These are phyloP conservation scores for Starmerella bombi DNA, from an alignment of 805 yeast genomes.

Conservation along the genomic window DNA sequence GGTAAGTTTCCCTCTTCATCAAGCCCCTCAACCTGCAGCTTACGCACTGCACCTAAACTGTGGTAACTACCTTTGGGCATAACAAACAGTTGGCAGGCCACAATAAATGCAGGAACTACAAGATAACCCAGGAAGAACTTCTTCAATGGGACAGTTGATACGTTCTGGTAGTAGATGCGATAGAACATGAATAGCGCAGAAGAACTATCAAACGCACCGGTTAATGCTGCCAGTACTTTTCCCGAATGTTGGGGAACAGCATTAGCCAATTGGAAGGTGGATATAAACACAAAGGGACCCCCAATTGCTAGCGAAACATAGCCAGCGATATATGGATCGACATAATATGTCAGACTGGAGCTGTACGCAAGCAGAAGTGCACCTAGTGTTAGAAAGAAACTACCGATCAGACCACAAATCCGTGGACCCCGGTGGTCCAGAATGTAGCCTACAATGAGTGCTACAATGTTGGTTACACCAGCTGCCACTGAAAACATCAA, in stretches of 20 bases:
- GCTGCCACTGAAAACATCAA: conserved; percentile 77
- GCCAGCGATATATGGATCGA: conserved; percentile 61
- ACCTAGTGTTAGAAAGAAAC: conserved; percentile 45
- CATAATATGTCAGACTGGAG: conserved; percentile 23
- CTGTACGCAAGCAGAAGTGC: conserved; percentile 37
- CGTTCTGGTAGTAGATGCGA: conserved; percentile 45
- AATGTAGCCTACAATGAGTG: conserved; percentile 68
- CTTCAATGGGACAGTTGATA: conserved; percentile 32
- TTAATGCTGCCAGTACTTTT: conserved; percentile 60
- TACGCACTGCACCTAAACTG: conserved; percentile 23
- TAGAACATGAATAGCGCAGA: conserved; percentile 75
- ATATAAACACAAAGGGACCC: conserved; percentile 87
- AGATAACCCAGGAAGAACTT: conserved; percentile 56
- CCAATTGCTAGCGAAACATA: conserved; percentile 70
- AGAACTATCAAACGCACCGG: conserved; percentile 91
- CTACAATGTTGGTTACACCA: conserved; percentile 69
- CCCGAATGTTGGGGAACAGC: conserved; percentile 76
- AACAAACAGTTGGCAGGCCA: conserved; percentile 55
- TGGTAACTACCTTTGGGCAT: conserved; percentile 75
- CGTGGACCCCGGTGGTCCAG: conserved; percentile 73
- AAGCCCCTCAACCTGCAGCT: conserved; percentile 51
- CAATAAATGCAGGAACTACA: conserved; percentile 64
- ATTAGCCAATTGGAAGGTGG: conserved; percentile 81
- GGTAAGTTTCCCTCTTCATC: conserved; percentile 46
- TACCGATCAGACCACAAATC: conserved; percentile 62